A percentile compares a stretch with the other conserved stretches of the same genome.
Conservation (phyloP, 176 grass and related monocot species). For the Eremochloa ophiuroides region DNA sequence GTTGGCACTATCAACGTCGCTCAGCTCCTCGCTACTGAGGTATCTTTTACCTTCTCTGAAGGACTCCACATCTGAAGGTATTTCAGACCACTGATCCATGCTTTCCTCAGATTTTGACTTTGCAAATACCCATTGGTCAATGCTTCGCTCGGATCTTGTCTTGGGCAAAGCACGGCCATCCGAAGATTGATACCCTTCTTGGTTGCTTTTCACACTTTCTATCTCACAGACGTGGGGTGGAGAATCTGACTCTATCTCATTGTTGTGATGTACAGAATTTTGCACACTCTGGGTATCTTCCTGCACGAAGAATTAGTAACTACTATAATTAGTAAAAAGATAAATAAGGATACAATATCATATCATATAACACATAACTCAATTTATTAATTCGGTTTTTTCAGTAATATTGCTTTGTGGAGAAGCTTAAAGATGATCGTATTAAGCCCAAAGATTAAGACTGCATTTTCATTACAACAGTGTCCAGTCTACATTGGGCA, state of each 20-base stretch:
- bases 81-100: conserved; percentile 93
- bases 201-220: conserved; percentile 52
- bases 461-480: too few relatives aligned
- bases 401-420: background rate
- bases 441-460: background rate
- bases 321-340: background rate
- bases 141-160: conserved; percentile 60
- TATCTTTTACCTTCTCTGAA: conserved; percentile 46
- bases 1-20: conserved; percentile 42
- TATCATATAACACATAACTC: background rate
- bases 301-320: conserved; percentile 25
- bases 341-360: background rate
- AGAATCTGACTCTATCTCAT: conserved; percentile 50
- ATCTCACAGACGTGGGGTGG: conserved; percentile 40
- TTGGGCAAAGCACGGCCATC: conserved; percentile 39
- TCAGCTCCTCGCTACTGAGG: conserved; percentile 50
- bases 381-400: background rate
- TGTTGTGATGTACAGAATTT: conserved; percentile 19
- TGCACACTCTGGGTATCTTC: conserved; percentile 25
- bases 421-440: background rate
- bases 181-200: conserved; percentile 55
- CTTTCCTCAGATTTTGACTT: conserved; percentile 83
- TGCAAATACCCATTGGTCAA: conserved; percentile 77
- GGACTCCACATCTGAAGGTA: conserved; percentile 68
- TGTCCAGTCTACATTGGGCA: background rate